A percentile compares a stretch with the other conserved stretches of the same genome.
Evolutionary conservation across 495 filamentous ascomycete species (phyloP).

Genomic region (Astrothelium macrocarpum): DNA sequence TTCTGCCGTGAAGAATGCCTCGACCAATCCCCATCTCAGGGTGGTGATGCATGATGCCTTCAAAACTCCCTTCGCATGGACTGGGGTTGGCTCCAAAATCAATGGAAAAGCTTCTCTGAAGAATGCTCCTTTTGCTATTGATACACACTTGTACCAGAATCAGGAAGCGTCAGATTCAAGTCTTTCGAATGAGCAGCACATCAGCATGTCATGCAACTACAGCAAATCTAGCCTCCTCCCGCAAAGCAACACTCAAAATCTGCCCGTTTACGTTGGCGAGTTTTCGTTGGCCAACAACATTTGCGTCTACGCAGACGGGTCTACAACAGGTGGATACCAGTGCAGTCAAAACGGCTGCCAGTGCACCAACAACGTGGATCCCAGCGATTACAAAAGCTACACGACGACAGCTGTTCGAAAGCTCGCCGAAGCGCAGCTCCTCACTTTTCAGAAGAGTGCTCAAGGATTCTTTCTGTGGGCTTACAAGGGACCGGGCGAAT

Average conservation of each 20-base stretch:
- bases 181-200: constrained; percentile 31
- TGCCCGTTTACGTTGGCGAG: constrained; percentile 36
- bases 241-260: constrained; percentile 12
- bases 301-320: constrained; percentile 30
- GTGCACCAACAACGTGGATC: constrained; percentile 20
- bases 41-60: constrained; percentile 35
- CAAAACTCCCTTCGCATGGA: constrained; percentile 24
- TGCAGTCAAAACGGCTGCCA: constrained; percentile 26
- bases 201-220: constrained; percentile 30
- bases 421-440: constrained; percentile 37
- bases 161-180: constrained; percentile 26
- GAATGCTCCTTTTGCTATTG: constrained; percentile 26
- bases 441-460: constrained; percentile 29
- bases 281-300: constrained; percentile 31
- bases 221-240: constrained; percentile 18
- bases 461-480: constrained; percentile 37
- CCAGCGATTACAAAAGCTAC: constrained; percentile 29
- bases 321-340: constrained; percentile 18
- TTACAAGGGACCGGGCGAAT: constrained; percentile 31
- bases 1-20: constrained; percentile 24
- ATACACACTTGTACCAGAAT: constrained; percentile 34
- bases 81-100: constrained; percentile 14
- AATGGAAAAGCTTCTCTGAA: constrained; percentile 8
- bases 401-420: constrained; percentile 29
- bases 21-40: constrained; percentile 28